Percentiles rank a stretch among this genome's conserved stretches.
phyloP scores from a whole-genome alignment of 306 rosid species.

The Casuarina equisetifolia region DNA sequence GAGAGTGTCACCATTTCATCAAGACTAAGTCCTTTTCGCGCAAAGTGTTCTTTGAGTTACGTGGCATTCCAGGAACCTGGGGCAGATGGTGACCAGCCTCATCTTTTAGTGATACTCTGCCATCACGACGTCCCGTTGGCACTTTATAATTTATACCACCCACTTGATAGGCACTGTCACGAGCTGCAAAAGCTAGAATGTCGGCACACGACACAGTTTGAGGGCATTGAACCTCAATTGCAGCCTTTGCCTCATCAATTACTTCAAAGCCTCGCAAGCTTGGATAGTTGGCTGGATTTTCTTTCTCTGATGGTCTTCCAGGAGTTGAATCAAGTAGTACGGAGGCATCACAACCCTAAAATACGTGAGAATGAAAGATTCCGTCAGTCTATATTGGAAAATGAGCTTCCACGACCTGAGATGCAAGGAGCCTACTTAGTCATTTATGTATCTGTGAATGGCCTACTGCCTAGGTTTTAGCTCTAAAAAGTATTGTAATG shows the following conservation, averaged over 20 bases:
- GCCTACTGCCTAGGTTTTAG: too few species aligned
- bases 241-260: slow-evolving; percentile 25
- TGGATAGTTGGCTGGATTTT: too few species aligned
- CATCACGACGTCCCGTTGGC: not conserved
- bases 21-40: slow-evolving; percentile 5
- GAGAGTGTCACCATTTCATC: slow-evolving; percentile 18
- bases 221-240: slow-evolving; percentile 37
- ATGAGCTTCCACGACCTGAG: too few species aligned
- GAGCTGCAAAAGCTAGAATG: too few species aligned
- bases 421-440: too few species aligned
- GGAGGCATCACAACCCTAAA: slow-evolving; percentile 30
- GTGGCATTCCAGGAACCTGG: not conserved
- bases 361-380: not conserved
- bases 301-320: slow-evolving; percentile 22
- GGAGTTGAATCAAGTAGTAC: slow-evolving; percentile 34
- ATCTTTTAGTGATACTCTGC: not conserved
- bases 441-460: too few species aligned
- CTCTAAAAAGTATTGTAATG: too few species aligned
- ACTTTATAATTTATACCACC: not conserved
- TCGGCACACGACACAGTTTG: slow-evolving; percentile 27
- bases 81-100: not conserved
- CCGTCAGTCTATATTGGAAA: too few species aligned
- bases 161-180: too few species aligned
- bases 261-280: too few species aligned
- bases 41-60: slow-evolving; percentile 7